These are phyloP conservation scores for Mallotus repandus DNA, from an alignment of 441 rosid species.

Conservation along the genomic window DNA sequence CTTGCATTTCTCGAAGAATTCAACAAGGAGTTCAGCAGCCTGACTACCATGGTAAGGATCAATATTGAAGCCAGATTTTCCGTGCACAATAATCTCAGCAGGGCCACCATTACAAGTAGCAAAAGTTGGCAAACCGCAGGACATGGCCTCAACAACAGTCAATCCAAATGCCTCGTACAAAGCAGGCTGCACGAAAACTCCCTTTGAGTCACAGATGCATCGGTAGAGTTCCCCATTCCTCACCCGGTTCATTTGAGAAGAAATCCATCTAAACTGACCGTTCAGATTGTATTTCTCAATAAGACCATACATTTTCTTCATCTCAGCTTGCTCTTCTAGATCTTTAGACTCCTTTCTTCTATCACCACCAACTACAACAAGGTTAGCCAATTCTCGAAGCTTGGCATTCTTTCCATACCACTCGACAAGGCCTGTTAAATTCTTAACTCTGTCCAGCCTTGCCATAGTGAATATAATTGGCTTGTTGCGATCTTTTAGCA, in stretches of 20 bases:
- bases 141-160: conserved; percentile 95
- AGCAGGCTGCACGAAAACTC: conserved; percentile 94
- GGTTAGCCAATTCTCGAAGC: conserved; percentile 71
- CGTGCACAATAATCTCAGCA: conserved; percentile 86
- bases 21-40: conserved; percentile 69
- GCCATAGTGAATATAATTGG: conserved; percentile 96
- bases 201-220: conserved; percentile 76
- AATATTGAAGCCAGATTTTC: conserved; percentile 85
- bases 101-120: conserved; percentile 97
- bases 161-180: conserved; percentile 88
- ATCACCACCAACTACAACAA: conserved; percentile 91
- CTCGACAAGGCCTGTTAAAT: conserved; percentile 81
- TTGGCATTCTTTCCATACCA: conserved; percentile 80
- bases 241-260: conserved; percentile 87
- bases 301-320: conserved; percentile 73
- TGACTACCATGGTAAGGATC: conserved; percentile 93
- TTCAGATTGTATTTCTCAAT: conserved; percentile 71
- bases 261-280: conserved; percentile 93
- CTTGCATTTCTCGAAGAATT: conserved; percentile 77
- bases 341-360: conserved; percentile 80
- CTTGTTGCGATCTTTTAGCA: conserved; percentile 71
- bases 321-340: conserved; percentile 80
- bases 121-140: conserved; percentile 88
- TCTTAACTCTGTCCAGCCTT: conserved; percentile 93
- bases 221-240: conserved; percentile 91